These are phyloP conservation scores for Russula foetens DNA, from an alignment of 768 basidiomycete genomes.

Conservation along the genomic window DNA sequence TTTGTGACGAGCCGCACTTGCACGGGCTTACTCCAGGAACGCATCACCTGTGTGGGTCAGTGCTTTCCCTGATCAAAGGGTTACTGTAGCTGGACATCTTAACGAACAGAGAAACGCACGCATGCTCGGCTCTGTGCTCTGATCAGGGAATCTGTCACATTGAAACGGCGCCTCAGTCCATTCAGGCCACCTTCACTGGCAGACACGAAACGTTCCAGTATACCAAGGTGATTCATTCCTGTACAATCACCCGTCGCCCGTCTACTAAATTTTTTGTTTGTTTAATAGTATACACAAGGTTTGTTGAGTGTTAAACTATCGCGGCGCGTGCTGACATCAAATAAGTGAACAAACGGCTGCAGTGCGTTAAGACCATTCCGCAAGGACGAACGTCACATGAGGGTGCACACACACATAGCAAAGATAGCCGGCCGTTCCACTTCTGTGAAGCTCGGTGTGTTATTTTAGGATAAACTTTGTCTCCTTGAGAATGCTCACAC, in stretches of 20 bases:
- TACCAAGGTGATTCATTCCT: slow-evolving; percentile 41
- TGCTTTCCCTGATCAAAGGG: neutral
- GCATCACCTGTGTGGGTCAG: slow-evolving; percentile 51
- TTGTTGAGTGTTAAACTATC: neutral
- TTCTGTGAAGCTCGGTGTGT: slow-evolving; percentile 44
- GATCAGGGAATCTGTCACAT: slow-evolving; percentile 49
- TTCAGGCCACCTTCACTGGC: slow-evolving; percentile 56
- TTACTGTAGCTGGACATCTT: neutral
- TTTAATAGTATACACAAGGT: slow-evolving; percentile 48
- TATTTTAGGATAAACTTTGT: neutral
- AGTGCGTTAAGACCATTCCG: slow-evolving; percentile 41
- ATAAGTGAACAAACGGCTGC: slow-evolving; percentile 42
- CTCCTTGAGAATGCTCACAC: neutral
- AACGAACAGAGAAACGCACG: slow-evolving; percentile 39
- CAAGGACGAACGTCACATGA: slow-evolving; percentile 34
- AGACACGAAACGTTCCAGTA: slow-evolving; percentile 54
- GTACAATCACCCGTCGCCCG: no score
- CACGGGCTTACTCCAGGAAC: slow-evolving; percentile 37
- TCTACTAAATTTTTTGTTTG: neutral
- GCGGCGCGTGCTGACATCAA: neutral
- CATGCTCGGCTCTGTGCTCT: slow-evolving; percentile 37
- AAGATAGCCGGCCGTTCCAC: slow-evolving; percentile 38
- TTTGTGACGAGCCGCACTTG: slow-evolving; percentile 43
- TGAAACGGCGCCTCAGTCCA: slow-evolving; percentile 48
- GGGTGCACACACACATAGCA: slow-evolving; percentile 43